Percentiles rank a stretch among this genome's conserved stretches.
Conservation (phyloP, 2,329 filamentous ascomycete species). For the Raffaelea albimanens region DNA sequence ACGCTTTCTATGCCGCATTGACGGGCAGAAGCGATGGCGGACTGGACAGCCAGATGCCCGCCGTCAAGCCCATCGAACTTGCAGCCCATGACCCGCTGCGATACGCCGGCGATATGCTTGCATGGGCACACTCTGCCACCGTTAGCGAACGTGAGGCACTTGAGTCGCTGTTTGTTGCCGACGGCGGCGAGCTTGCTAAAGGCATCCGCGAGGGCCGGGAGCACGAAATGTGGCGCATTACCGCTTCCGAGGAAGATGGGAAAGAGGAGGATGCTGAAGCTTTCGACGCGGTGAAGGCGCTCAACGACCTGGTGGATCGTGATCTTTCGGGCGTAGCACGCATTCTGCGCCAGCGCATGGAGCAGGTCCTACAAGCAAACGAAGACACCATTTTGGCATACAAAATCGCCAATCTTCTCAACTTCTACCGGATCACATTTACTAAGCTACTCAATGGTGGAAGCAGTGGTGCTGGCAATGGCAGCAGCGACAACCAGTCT, state of each 20-base stretch:
- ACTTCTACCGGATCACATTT: slow-evolving; percentile 84
- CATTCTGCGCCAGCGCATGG: slow-evolving; percentile 78
- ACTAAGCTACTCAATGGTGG: slow-evolving; percentile 59
- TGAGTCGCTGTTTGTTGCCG: slow-evolving; percentile 82
- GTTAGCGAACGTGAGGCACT: slow-evolving; percentile 91
- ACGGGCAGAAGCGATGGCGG: slow-evolving; percentile 46
- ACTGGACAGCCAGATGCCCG: slow-evolving; percentile 36
- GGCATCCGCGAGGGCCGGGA: slow-evolving; percentile 72
- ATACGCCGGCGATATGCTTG: slow-evolving; percentile 94
- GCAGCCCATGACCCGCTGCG: slow-evolving; percentile 84
- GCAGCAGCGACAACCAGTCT: slow-evolving; percentile 36
- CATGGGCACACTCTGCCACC: slow-evolving; percentile 89
- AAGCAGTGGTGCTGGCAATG: not conserved
- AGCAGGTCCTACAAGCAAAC: slow-evolving; percentile 86
- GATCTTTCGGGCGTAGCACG: slow-evolving; percentile 73
- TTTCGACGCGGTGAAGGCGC: slow-evolving; percentile 73
- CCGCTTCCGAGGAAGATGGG: slow-evolving; percentile 44
- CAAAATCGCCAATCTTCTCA: slow-evolving; percentile 79
- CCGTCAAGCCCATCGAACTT: slow-evolving; percentile 84
- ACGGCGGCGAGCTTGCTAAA: slow-evolving; percentile 78
- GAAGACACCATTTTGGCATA: slow-evolving; percentile 84
- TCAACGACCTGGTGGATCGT: slow-evolving; percentile 79
- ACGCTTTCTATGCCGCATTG: slow-evolving; percentile 80
- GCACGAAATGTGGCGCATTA: slow-evolving; percentile 73
- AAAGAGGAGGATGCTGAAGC: slow-evolving; percentile 35